Evolutionary conservation across 164 flowering plant species (phyloP).

Genomic region (Kingdonia uniflora): DNA sequence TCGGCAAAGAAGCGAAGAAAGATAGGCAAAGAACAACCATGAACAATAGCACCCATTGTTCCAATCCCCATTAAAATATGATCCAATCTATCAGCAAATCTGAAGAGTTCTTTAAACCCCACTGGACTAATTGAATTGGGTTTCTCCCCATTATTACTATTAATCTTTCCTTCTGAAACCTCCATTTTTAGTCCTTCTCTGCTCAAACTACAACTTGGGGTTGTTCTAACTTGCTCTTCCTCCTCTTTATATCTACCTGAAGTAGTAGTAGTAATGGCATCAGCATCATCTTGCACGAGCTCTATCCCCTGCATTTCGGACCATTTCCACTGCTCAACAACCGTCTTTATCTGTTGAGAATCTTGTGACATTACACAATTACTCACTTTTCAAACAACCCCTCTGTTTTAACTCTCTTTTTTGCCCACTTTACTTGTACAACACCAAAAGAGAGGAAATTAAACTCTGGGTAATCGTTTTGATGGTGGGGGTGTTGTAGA

Average conservation of each 20-base stretch:
- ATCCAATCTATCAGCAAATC: constrained; percentile 90
- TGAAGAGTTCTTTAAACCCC: constrained; percentile 62
- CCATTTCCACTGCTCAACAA: constrained; percentile 77
- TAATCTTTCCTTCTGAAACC: constrained; percentile 18
- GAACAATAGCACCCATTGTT: constrained; percentile 76
- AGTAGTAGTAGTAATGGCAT: neutral
- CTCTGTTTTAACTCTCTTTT: constrained; percentile 4
- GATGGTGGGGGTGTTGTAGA: neutral
- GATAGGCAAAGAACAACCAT: constrained; percentile 84
- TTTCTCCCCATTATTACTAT: constrained; percentile 33
- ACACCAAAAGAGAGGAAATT: neutral
- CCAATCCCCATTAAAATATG: constrained; percentile 76
- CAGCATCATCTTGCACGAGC: constrained; percentile 20
- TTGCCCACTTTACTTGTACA: neutral
- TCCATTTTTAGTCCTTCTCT: constrained; percentile 15
- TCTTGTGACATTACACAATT: constrained; percentile 61
- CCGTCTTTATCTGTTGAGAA: constrained; percentile 55
- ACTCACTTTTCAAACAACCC: constrained; percentile 11
- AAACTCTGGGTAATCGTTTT: neutral
- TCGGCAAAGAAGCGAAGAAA: constrained; percentile 98
- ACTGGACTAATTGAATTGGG: constrained; percentile 28
- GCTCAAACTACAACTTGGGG: neutral
- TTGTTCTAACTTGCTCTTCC: neutral
- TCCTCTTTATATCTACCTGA: constrained; percentile 3
- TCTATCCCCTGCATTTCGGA: constrained; percentile 78